Evolutionary conservation across 1,284 basidiomycete genomes (phyloP).

Genomic region (Filobasidium uniguttulatum): DNA sequence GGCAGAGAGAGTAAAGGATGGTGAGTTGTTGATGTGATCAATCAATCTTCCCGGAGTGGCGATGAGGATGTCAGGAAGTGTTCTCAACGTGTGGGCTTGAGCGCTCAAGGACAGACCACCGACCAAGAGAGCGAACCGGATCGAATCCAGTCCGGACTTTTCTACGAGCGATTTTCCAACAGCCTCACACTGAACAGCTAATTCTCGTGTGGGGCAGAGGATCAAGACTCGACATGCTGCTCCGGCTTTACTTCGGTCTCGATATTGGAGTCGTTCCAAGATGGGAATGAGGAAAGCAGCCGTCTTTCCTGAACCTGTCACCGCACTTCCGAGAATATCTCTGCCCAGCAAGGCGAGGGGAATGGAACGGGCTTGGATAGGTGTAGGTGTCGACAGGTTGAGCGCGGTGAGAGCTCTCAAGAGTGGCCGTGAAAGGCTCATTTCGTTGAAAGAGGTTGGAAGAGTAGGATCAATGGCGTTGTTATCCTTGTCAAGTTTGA

Average conservation of each 20-base stretch:
- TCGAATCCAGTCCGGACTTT: conserved; percentile 56
- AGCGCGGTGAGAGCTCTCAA: conserved; percentile 72
- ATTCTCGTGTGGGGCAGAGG: conserved; percentile 81
- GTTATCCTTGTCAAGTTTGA: conserved; percentile 34
- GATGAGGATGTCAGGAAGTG: conserved; percentile 80
- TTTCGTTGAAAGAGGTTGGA: conserved; percentile 56
- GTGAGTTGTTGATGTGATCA: conserved; percentile 91
- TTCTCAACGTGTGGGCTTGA: conserved; percentile 70
- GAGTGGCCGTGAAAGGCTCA: conserved; percentile 80
- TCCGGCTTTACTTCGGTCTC: conserved; percentile 63
- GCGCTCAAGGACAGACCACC: conserved; percentile 87
- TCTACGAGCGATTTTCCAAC: conserved; percentile 70
- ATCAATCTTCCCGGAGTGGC: conserved; percentile 93
- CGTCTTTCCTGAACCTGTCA: conserved; percentile 93
- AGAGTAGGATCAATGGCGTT: conserved; percentile 28
- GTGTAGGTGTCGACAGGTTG: conserved; percentile 74
- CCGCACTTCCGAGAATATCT: conserved; percentile 86
- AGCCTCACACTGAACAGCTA: conserved; percentile 87
- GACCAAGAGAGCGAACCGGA: conserved; percentile 74
- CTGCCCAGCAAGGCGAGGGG: conserved; percentile 86
- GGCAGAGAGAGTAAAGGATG: conserved; percentile 80
- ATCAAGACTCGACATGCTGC: conserved; percentile 88
- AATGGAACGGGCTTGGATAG: conserved; percentile 85
- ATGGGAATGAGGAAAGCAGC: conserved; percentile 92
- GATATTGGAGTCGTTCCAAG: conserved; percentile 76